These are phyloP conservation scores for Aleurites moluccanus DNA, from an alignment of 441 rosid species.

Conservation along the genomic window DNA sequence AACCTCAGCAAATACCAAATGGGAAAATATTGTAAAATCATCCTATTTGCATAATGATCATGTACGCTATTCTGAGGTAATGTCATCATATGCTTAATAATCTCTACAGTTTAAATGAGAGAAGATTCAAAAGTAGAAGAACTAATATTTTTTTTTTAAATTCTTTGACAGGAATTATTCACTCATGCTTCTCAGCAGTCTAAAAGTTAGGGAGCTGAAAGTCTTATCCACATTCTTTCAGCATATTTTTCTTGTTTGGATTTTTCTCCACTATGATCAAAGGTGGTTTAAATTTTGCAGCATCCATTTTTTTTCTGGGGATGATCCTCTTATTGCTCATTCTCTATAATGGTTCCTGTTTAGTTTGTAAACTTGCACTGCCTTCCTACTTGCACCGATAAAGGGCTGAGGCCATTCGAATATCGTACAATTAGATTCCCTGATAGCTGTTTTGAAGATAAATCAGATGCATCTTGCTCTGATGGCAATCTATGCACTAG, in stretches of 20 bases:
- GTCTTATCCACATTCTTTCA: neutral
- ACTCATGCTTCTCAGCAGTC: conserved; percentile 49
- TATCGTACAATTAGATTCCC: neutral
- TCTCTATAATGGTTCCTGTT: conserved; percentile 1
- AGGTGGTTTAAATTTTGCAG: conserved; percentile 22
- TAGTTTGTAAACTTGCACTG: neutral
- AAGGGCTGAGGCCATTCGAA: conserved; percentile 4
- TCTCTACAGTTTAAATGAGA: neutral
- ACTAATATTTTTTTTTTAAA: neutral
- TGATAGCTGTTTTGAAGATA: conserved; percentile 10
- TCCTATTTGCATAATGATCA: conserved; percentile 55
- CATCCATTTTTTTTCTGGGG: conserved; percentile 1
- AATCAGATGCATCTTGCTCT: neutral
- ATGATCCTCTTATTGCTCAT: conserved; percentile 3
- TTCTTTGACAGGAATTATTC: conserved; percentile 57
- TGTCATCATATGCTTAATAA: neutral
- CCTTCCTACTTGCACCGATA: neutral
- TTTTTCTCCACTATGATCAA: conserved; percentile 11
- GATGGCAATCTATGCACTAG: neutral
- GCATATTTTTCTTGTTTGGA: conserved; percentile 12
- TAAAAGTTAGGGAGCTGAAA: conserved; percentile 32
- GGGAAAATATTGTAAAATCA: conserved; percentile 92
- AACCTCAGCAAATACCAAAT: conserved; percentile 46
- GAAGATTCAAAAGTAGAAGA: conserved; percentile 1
- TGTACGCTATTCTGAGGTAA: conserved; percentile 57